Evolutionary conservation across 768 basidiomycete genomes (phyloP).

Genomic region (Leccinum barrowsii): DNA sequence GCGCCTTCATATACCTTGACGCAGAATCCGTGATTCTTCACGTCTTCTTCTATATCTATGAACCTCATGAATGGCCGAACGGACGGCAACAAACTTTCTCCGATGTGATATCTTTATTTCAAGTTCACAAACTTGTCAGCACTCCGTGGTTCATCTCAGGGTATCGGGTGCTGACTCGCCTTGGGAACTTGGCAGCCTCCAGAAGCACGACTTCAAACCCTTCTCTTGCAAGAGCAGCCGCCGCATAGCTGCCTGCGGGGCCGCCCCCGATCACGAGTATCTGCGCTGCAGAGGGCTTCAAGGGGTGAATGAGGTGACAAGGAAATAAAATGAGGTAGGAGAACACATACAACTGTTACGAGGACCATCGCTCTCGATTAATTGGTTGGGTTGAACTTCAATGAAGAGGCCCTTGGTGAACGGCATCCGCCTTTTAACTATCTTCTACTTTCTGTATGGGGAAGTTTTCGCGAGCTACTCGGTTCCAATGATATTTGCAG

Average conservation of each 20-base stretch:
- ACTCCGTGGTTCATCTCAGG: no score
- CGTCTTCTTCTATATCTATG: no score
- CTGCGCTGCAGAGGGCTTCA: neutral
- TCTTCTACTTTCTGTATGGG: neutral
- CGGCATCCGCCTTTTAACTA: neutral
- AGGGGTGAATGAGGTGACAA: neutral
- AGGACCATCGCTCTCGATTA: neutral
- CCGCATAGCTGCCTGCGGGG: neutral
- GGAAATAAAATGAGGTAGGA: neutral
- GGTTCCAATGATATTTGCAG: neutral
- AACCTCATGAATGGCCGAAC: no score
- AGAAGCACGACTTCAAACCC: neutral
- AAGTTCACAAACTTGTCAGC: no score
- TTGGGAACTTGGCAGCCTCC: no score
- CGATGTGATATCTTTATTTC: no score
- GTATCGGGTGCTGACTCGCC: no score
- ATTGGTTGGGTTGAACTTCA: neutral
- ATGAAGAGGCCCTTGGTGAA: neutral
- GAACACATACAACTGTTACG: neutral
- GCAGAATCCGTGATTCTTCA: no score
- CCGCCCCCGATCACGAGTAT: neutral
- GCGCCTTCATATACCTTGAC: no score
- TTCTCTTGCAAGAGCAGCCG: neutral
- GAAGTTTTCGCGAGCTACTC: neutral
- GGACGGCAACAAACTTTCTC: no score